Evolutionary conservation across 805 yeast species (phyloP).

Genomic region (Cephaloascus albidus): DNA sequence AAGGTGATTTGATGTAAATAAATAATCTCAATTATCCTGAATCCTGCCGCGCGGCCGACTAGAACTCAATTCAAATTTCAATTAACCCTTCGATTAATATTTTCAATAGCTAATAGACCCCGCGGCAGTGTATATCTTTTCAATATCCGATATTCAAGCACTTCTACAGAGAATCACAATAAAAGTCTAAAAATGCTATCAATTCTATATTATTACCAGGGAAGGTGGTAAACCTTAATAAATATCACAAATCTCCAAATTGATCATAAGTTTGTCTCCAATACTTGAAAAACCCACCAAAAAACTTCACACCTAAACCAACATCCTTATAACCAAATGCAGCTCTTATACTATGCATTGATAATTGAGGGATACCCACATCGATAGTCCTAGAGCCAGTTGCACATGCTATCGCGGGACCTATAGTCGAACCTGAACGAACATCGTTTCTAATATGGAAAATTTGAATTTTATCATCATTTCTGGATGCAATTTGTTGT

Average conservation of each 20-base stretch:
- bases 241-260: constrained; percentile 15
- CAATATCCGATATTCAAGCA: too few relatives aligned
- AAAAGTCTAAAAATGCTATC: too few relatives aligned
- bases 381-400: constrained; percentile 28
- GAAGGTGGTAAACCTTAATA: too few relatives aligned
- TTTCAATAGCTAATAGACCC: too few relatives aligned
- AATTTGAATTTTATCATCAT: constrained; percentile 19
- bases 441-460: constrained; percentile 31
- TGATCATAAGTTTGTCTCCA: constrained; percentile 18
- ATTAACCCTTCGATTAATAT: too few relatives aligned
- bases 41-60: too few relatives aligned
- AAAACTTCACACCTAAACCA: constrained; percentile 25
- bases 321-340: constrained; percentile 27
- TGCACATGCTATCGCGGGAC: constrained; percentile 25
- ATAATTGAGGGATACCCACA: constrained; percentile 30
- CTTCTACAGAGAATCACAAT: too few relatives aligned
- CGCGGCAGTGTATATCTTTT: too few relatives aligned
- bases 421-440: constrained; percentile 33
- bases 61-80: too few relatives aligned
- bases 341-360: constrained; percentile 32
- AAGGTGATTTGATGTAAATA: too few relatives aligned
- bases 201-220: too few relatives aligned
- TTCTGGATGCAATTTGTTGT: constrained; percentile 12
- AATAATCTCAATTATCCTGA: too few relatives aligned
- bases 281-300: constrained; percentile 17